Evolutionary conservation across 352 stramenopile genomes (phyloP), one percentile per base, ranked within the genome.

Genomic region (Phytophthora cryptogea): DNA sequence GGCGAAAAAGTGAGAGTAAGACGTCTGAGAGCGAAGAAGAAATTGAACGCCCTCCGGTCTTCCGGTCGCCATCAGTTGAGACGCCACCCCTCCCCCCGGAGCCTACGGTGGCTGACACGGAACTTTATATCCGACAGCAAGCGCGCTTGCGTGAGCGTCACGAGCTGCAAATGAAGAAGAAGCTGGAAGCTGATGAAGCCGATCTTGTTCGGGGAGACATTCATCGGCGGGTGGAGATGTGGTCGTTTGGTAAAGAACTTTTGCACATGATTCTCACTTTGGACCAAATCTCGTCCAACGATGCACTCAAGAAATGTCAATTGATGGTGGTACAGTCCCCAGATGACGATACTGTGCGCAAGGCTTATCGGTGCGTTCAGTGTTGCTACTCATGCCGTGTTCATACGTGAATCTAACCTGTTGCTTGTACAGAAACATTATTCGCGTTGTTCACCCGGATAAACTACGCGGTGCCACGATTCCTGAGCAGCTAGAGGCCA

Each of bases 381-480:
- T 3, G 48, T 13, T 60, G n/a, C 30, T 33, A 41, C 23, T 28
- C n/a, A 28, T 44, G 14, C 8, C 8, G 27, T 44, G 39, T 14
- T 28, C 39, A 44, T 39, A 35, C 11, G 7, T 42, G 14, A 3
- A 46, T 55, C 26, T 48, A 51, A 20, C 5, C 5, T 66, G 5
- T 20, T 48, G 26, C 48, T 59, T 50, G 52, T 56, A n/a, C 36
- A 94, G 83, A 33, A 94, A 83, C 54, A 92, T 95, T 17, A 94
- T 95, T 59, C 80, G 87, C 5, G 74, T 95, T 8, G 91, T 95
- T 13, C 87, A 95, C 37, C 87, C 87, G 5, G 87, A 95, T 44
- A 95, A 95, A 58, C 64, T 95, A n/a, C 83, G 87, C 8, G 74
- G 74, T 11, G 87, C 79, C 11, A 86, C 78, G 5, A 72, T 95